phyloP scores from a whole-genome alignment of 768 basidiomycete species.

The Kwoniella sp. region DNA sequence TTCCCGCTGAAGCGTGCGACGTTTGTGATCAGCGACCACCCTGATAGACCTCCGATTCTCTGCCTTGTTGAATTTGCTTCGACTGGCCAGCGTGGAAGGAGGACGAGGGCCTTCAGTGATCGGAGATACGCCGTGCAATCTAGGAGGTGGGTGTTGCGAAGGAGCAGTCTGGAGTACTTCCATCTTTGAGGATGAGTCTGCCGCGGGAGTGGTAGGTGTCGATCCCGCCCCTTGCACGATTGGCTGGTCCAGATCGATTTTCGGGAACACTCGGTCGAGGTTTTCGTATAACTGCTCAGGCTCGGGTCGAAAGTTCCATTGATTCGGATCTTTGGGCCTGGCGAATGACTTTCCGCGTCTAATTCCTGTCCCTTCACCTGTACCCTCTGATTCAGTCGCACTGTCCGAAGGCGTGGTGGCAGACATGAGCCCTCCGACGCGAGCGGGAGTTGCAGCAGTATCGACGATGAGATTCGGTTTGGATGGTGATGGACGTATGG shows the following conservation, averaged over 20 bases:
- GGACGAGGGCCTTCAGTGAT: conserved; percentile 8
- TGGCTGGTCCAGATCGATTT: conserved; percentile 92
- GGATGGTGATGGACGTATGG: conserved; percentile 39
- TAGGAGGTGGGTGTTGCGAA: conserved; percentile 26
- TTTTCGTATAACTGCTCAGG: conserved; percentile 92
- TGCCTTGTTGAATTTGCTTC: conserved; percentile 46
- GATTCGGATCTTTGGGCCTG: conserved; percentile 64
- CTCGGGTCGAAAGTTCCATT: conserved; percentile 87
- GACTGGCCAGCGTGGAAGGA: conserved; percentile 16
- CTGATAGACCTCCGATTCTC: conserved; percentile 75
- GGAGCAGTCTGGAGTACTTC: conserved; percentile 28
- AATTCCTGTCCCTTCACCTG: conserved; percentile 24
- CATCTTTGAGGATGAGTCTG: conserved; percentile 29
- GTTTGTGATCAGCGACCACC: conserved; percentile 66
- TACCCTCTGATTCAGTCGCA: conserved; percentile 41
- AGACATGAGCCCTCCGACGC: conserved; percentile 1
- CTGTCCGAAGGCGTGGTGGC: conserved; percentile 39
- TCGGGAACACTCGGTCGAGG: conserved; percentile 92
- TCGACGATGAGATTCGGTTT: conserved; percentile 35
- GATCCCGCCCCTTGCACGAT: conserved; percentile 74
- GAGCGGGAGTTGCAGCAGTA: conserved; percentile 20
- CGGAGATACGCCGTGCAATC: not conserved
- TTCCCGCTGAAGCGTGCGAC: conserved; percentile 25
- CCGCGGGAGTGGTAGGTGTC: conserved; percentile 42
- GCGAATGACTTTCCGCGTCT: conserved; percentile 65